A percentile compares a stretch with the other conserved stretches of the same genome.
Evolutionary conservation across 306 rosid species (phyloP).

Genomic region (Inga oerstediana): DNA sequence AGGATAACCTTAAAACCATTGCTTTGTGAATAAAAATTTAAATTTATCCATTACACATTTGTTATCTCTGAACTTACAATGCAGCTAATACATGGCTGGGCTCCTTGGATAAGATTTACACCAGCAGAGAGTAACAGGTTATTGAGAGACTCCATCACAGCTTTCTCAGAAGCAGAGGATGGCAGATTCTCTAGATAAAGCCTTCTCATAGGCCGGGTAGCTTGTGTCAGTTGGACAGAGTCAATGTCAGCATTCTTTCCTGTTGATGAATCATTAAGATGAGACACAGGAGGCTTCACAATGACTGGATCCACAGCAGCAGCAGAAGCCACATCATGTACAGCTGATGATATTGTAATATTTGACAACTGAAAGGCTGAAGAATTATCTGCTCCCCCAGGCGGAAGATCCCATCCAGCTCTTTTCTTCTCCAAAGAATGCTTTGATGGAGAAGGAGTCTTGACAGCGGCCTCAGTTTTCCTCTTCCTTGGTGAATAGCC

Average conservation of each 20-base stretch:
- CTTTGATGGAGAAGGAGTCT: slow-evolving; percentile 80
- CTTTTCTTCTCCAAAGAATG: slow-evolving; percentile 70
- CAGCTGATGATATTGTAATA: slow-evolving; percentile 43
- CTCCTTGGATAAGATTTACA: slow-evolving; percentile 66
- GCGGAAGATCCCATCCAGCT: slow-evolving; percentile 83
- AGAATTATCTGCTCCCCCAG: slow-evolving; percentile 49
- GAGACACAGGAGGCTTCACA: slow-evolving; percentile 42
- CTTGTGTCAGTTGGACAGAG: slow-evolving; percentile 86
- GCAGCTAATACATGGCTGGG: slow-evolving; percentile 86
- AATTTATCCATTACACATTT: slow-evolving; percentile 31
- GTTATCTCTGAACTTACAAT: slow-evolving; percentile 55
- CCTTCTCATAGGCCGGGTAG: slow-evolving; percentile 93
- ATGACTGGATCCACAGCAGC: slow-evolving; percentile 49
- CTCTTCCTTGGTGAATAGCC: slow-evolving; percentile 99
- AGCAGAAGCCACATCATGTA: slow-evolving; percentile 48
- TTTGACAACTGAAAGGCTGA: slow-evolving; percentile 57
- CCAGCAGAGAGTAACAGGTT: slow-evolving; percentile 64
- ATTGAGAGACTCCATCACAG: slow-evolving; percentile 74
- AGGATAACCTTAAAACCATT: slow-evolving; percentile 36
- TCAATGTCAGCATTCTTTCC: slow-evolving; percentile 64
- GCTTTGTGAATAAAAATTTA: slow-evolving; percentile 8
- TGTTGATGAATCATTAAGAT: slow-evolving; percentile 40
- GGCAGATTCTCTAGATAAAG: slow-evolving; percentile 90
- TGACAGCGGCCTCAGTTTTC: slow-evolving; percentile 74
- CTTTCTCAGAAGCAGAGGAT: slow-evolving; percentile 74